Evolutionary conservation across 2,329 filamentous ascomycete species (phyloP), one percentile per base, ranked within the genome.

Genomic region (Ploettnerulaceae sp.): DNA sequence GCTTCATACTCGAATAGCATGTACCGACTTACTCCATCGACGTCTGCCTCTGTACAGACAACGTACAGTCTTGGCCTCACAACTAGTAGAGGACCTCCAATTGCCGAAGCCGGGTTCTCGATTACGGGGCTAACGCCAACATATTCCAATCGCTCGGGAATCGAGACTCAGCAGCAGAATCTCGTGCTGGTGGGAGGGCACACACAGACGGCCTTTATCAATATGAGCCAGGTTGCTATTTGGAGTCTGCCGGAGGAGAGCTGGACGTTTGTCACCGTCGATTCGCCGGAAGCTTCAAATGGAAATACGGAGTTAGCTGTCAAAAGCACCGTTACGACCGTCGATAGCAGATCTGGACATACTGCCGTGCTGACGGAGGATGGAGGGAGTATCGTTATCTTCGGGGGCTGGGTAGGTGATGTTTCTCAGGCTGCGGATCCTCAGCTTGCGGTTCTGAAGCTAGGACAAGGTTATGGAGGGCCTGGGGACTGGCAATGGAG

Each of bases 371-470:
- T 96, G 4, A 87, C 81, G 21, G 77, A 84, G 42, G 89, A 95
- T 60, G 90, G 90, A 0, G 77, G 71, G 20, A 80, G 77, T n/a
- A 71, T 97, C 7, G 70, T 95, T 31, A 70, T 98, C 1, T 74
- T 89, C 49, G 93, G 93, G 15, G 93, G 93, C 1, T 98, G 93
- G 93, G 89, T 96, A 4, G 91, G 90, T 3, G 82, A 94, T 59
- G 73, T 85, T 0, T 75, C 71, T 7, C 84, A 81, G 24, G 77
- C 90, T 1, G 93, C 93, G 0, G 72, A 82, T 22, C 93, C 93
- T 1, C 89, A 95, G 61, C 71, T 97, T 20, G 86, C 80, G 0
- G 68, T 96, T 3, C 70, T 97, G 3, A 72, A 87, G 48, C 72
- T 96, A 47, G 87, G 84, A 5, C 76, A 82, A 50, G 82, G 82